Conservation (phyloP, 2,329 filamentous ascomycete species). For the Chaetomiaceae sp. region DNA sequence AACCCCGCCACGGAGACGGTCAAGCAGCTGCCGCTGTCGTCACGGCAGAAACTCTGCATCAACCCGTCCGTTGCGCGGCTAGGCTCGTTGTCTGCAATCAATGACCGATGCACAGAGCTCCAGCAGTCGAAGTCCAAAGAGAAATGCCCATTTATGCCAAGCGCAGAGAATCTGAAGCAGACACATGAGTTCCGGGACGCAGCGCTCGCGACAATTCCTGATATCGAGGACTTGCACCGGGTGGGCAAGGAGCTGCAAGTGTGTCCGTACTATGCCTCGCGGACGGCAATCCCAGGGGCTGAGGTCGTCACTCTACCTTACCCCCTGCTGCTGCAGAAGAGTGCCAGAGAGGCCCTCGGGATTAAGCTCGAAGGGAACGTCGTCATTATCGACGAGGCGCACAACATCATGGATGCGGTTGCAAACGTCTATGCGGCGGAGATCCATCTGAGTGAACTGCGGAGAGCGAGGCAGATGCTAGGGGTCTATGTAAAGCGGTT, state of each 20-base stretch:
- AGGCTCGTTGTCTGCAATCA: constrained; percentile 72
- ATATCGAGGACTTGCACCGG: constrained; percentile 84
- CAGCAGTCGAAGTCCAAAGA: constrained; percentile 67
- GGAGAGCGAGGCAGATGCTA: constrained; percentile 67
- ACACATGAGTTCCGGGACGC: constrained; percentile 81
- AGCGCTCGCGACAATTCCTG: constrained; percentile 75
- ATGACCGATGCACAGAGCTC: constrained; percentile 85
- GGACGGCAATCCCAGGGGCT: constrained; percentile 72
- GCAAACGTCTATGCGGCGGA: constrained; percentile 78
- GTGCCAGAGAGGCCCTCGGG: constrained; percentile 78
- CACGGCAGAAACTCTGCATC: constrained; percentile 83
- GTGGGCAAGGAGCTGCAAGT: constrained; percentile 75
- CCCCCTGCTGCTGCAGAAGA: constrained; percentile 79
- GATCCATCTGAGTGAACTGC: constrained; percentile 68
- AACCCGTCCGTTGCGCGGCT: constrained; percentile 75
- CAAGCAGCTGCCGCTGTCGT: constrained; percentile 79
- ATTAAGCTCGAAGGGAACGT: constrained; percentile 83
- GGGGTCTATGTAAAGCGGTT: constrained; percentile 82
- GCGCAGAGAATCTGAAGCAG: constrained; percentile 65
- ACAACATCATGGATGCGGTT: constrained; percentile 96
- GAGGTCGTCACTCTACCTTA: constrained; percentile 94
- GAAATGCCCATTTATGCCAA: constrained; percentile 72
- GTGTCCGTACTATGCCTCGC: constrained; percentile 95
- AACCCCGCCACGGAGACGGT: constrained; percentile 49
- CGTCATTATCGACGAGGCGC: constrained; percentile 94